A percentile compares a stretch with the other conserved stretches of the same genome.
Conservation (phyloP, 2,329 filamentous ascomycete species). For the Eutypa lata region DNA sequence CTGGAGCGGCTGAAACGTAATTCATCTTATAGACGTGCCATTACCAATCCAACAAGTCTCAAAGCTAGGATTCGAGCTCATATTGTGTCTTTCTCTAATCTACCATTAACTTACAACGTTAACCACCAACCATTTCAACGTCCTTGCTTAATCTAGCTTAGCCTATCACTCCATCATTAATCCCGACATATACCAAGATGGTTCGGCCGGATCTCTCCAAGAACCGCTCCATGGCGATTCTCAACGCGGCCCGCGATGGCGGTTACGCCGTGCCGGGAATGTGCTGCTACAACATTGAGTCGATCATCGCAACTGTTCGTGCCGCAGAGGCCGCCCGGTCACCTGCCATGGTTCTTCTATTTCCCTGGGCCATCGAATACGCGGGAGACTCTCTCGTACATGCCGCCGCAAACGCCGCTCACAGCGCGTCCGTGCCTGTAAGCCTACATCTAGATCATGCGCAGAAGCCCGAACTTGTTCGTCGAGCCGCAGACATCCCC, state of each 20-base stretch:
- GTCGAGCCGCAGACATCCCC: conserved; percentile 54
- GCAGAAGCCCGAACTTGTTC: conserved; percentile 60
- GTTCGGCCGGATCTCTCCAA: conserved; percentile 34
- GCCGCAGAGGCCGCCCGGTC: conserved; percentile 66
- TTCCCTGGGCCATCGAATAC: conserved; percentile 71
- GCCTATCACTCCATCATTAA: too few relatives aligned
- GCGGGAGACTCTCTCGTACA: conserved; percentile 54
- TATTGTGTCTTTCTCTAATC: too few relatives aligned
- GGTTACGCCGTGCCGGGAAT: conserved; percentile 59
- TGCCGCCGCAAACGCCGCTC: conserved; percentile 53
- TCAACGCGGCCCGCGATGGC: conserved; percentile 51
- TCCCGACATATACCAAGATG: too few relatives aligned
- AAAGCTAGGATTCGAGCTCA: too few relatives aligned
- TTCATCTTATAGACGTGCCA: too few relatives aligned
- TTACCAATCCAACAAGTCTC: too few relatives aligned
- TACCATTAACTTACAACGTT: too few relatives aligned
- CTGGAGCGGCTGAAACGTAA: too few relatives aligned
- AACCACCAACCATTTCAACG: too few relatives aligned
- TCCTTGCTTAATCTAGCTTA: too few relatives aligned
- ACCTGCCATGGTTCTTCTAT: conserved; percentile 69
- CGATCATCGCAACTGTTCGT: conserved; percentile 64
- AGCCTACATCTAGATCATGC: conserved; percentile 66
- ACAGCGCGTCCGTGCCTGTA: conserved; percentile 56
- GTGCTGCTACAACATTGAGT: conserved; percentile 67
- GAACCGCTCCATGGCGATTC: conserved; percentile 54